Conservation (phyloP, 768 basidiomycete species). For the Russula griseocarnosa region DNA sequence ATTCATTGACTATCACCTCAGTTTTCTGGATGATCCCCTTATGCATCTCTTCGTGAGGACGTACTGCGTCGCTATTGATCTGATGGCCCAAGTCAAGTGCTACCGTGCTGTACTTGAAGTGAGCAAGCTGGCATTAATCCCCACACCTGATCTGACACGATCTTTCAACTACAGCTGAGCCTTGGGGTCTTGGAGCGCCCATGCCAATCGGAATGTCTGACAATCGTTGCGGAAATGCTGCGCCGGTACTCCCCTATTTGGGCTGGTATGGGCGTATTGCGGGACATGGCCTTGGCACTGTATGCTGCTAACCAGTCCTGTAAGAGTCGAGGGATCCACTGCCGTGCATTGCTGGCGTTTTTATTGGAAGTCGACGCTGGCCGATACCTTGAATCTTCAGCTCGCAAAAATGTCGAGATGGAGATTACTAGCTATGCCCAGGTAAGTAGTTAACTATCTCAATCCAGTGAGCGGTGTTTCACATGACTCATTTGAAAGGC, state of each 20-base stretch:
- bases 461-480: not conserved
- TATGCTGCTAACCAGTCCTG: constrained; percentile 58
- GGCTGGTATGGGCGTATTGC: constrained; percentile 68
- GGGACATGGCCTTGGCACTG: constrained; percentile 53
- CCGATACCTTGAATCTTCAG: constrained; percentile 48
- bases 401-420: constrained; percentile 55
- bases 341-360: constrained; percentile 57
- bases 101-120: constrained; percentile 71
- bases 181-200: constrained; percentile 49
- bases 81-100: constrained; percentile 59
- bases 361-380: constrained; percentile 63
- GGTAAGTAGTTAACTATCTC: constrained; percentile 39
- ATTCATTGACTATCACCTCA: not conserved
- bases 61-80: constrained; percentile 54
- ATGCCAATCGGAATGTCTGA: constrained; percentile 49
- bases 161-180: constrained; percentile 32
- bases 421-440: constrained; percentile 61
- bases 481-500: constrained; percentile 34
- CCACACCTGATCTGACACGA: not conserved
- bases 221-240: constrained; percentile 66
- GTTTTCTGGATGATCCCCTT: constrained; percentile 12
- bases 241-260: constrained; percentile 68
- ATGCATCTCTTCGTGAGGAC: constrained; percentile 43
- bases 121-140: constrained; percentile 30
- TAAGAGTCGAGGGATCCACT: constrained; percentile 62